These are phyloP conservation scores for Candida dubliniensis DNA, from an alignment of 1,139 yeast genomes.

Conservation along the genomic window DNA sequence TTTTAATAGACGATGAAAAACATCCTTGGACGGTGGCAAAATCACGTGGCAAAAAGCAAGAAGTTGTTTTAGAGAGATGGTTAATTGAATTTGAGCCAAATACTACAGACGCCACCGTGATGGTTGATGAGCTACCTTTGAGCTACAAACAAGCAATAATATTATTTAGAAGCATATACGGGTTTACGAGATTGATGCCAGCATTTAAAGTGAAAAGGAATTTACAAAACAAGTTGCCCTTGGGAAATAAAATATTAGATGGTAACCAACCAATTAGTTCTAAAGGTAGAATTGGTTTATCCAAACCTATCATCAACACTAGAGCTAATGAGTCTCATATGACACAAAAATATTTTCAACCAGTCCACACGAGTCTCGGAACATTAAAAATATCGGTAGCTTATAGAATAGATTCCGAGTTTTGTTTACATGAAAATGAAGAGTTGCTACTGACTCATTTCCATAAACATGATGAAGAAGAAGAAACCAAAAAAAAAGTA, in stretches of 20 bases:
- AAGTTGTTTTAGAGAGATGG: conserved; percentile 93
- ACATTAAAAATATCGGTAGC: conserved; percentile 72
- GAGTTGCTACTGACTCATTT: conserved; percentile 62
- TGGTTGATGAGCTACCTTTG: conserved; percentile 56
- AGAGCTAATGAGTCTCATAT: conserved; percentile 51
- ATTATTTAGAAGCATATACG: conserved; percentile 70
- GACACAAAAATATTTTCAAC: conserved; percentile 60
- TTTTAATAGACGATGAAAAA: conserved; percentile 50
- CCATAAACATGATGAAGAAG: conserved; percentile 14
- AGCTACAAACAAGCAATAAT: conserved; percentile 76
- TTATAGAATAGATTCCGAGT: conserved; percentile 70
- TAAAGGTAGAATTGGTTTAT: conserved; percentile 81
- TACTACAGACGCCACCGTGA: conserved; percentile 23
- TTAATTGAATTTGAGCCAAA: conserved; percentile 67
- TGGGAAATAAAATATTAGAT: conserved; percentile 65
- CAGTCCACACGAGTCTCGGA: conserved; percentile 76
- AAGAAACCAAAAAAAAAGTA: conserved; percentile 5
- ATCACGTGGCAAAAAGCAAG: conserved; percentile 55
- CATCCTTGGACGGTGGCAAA: conserved; percentile 45
- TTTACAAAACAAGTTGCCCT: conserved; percentile 30
- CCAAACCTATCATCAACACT: conserved; percentile 56
- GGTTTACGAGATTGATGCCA: conserved; percentile 70
- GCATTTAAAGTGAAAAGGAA: conserved; percentile 55
- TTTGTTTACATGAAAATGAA: conserved; percentile 67
- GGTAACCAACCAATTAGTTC: conserved; percentile 78